A percentile compares a stretch with the other conserved stretches of the same genome.
Evolutionary conservation across 768 basidiomycete genomes (phyloP).

Genomic region (Lactarius evosmus): DNA sequence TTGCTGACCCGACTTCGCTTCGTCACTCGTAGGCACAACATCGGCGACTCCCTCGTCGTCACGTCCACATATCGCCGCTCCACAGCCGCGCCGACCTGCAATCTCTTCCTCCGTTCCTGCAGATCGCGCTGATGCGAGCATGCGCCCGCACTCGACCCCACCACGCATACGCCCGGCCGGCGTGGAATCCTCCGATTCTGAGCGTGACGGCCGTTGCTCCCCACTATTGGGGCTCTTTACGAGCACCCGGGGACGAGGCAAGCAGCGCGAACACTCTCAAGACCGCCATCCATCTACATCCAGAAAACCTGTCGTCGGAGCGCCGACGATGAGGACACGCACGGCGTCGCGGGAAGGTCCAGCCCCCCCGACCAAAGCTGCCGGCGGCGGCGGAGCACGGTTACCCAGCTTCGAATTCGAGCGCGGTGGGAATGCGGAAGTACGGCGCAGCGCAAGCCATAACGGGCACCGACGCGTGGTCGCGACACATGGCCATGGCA

Average conservation of each 20-base stretch:
- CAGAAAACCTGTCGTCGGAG: conserved; percentile 21
- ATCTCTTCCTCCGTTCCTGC: conserved; percentile 1
- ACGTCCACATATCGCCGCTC: conserved; percentile 13
- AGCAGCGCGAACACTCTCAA: conserved; percentile 15
- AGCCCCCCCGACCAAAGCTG: neutral
- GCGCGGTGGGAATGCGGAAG: neutral
- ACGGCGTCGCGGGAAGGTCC: conserved; percentile 27
- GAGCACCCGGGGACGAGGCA: conserved; percentile 25
- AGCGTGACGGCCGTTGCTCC: conserved; percentile 36
- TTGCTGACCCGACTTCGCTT: neutral
- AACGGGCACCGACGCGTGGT: conserved; percentile 12
- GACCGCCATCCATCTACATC: neutral
- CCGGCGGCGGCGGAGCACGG: neutral
- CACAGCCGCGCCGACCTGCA: conserved; percentile 9
- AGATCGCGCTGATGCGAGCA: neutral
- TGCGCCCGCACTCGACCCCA: conserved; percentile 27
- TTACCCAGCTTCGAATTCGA: conserved; percentile 25
- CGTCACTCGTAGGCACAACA: conserved; percentile 1
- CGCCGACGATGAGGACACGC: conserved; percentile 22
- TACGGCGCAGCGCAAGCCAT: conserved; percentile 23
- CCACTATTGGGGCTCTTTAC: conserved; percentile 34
- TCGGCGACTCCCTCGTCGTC: conserved; percentile 8
- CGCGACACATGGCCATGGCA: conserved; percentile 1
- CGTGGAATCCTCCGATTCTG: conserved; percentile 23
- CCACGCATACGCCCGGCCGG: conserved; percentile 24